Evolutionary conservation across 2,329 filamentous ascomycete genomes (phyloP).

Genomic region (Aotearoamyces nothofagi): DNA sequence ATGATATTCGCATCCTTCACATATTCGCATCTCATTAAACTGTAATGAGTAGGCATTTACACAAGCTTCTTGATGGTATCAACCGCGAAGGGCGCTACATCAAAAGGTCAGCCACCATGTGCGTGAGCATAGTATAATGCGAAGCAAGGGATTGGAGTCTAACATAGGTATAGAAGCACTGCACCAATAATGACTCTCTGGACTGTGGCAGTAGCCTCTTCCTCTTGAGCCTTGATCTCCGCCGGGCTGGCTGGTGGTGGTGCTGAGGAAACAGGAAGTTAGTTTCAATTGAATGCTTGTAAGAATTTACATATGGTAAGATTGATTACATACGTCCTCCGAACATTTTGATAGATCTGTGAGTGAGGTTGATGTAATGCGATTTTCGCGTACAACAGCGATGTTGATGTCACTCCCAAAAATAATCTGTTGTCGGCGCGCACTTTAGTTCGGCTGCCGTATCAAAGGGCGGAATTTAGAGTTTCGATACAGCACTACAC

Average conservation of each 20-base stretch:
- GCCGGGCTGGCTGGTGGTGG: conserved; percentile 54
- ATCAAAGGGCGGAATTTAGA: too few relatives aligned
- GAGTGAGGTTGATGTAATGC: too few relatives aligned
- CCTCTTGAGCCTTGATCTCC: conserved; percentile 57
- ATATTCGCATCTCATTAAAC: too few relatives aligned
- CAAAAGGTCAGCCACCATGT: not conserved
- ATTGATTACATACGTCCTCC: conserved; percentile 45
- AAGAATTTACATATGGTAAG: too few relatives aligned
- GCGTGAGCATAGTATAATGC: conserved; percentile 1
- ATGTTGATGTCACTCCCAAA: too few relatives aligned
- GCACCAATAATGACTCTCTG: conserved; percentile 51
- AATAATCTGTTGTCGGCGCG: too few relatives aligned
- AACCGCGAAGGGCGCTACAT: conserved; percentile 36
- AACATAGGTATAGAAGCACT: conserved; percentile 64
- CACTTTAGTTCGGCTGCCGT: too few relatives aligned
- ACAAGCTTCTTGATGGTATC: conserved; percentile 35
- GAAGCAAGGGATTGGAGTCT: conserved; percentile 19
- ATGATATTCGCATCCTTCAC: not conserved
- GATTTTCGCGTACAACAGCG: too few relatives aligned
- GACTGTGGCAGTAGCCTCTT: conserved; percentile 50
- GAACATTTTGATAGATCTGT: conserved; percentile 31
- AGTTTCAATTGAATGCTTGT: too few relatives aligned
- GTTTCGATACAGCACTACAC: too few relatives aligned
- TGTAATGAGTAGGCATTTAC: conserved; percentile 21
- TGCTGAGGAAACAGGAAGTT: conserved; percentile 19